phyloP scores from a whole-genome alignment of 495 filamentous ascomycete genomes.

The Geopyxis carbonaria region DNA sequence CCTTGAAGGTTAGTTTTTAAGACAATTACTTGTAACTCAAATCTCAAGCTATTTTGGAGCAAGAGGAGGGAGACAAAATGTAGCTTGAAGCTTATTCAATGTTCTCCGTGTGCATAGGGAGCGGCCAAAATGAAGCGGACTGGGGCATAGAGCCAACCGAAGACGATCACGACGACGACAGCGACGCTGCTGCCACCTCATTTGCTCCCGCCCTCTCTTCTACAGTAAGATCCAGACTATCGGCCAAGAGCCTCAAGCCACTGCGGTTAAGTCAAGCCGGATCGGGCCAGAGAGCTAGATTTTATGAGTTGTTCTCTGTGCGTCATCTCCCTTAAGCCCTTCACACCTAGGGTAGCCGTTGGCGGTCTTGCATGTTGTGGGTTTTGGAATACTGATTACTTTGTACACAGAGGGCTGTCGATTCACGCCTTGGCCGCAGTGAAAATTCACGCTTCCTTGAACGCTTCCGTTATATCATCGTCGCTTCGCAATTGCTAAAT shows the following conservation, averaged over 20 bases:
- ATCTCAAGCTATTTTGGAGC: constrained; percentile 3
- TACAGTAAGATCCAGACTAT: constrained; percentile 24
- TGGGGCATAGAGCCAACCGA: constrained; percentile 29
- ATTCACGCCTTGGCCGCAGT: constrained; percentile 58
- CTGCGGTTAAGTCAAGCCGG: constrained; percentile 16
- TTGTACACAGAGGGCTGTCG: constrained; percentile 39
- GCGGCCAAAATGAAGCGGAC: constrained; percentile 35
- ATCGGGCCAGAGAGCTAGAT: constrained; percentile 13
- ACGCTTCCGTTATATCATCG: constrained; percentile 86
- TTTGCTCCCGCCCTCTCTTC: constrained; percentile 25
- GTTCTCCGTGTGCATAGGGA: constrained; percentile 19
- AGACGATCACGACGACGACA: constrained; percentile 3
- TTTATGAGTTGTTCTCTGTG: constrained; percentile 24
- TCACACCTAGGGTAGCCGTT: no score
- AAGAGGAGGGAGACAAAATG: no score
- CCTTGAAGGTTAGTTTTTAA: constrained; percentile 55
- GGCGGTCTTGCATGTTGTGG: no score
- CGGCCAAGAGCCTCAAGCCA: constrained; percentile 10
- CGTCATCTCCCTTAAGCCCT: constrained; percentile 6
- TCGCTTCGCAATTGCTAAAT: constrained; percentile 79
- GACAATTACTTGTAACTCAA: constrained; percentile 10
- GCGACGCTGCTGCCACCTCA: constrained; percentile 9
- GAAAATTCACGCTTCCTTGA: constrained; percentile 84
- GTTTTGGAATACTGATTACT: no score
- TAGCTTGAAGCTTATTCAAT: neutral